Base-by-base conservation (phyloP, 345 rosid genomes). In the Eucalyptus victrix region DNA sequence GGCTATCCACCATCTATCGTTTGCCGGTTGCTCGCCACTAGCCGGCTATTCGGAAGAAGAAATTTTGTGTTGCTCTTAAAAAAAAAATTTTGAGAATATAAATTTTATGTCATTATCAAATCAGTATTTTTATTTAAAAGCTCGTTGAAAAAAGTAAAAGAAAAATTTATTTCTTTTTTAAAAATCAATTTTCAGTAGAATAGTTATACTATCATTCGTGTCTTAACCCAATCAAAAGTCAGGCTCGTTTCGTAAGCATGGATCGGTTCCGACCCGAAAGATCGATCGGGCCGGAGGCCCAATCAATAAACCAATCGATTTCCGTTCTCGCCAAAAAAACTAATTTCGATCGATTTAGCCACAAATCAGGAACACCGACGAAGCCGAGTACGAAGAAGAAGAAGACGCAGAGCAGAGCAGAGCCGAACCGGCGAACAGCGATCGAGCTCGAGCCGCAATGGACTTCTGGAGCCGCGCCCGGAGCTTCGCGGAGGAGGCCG, bases 401-500 rank as follows among this genome's bases (percentile, higher is more conserved):
- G 87, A 44, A 12, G 88, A 80, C 72, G 89, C 83, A 9, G 80
- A 60, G 40, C 53, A 19, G 87, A 58, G 26, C 44, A 21, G 87
- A 58, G 28, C 44, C 21, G 90, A 60, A 24, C 62, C 11, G 28
- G 34, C 51, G 32, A 54, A 15, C 40, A 21, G 49, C 8, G 11
- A 76, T n/a, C 69, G 62, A 65, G 65, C 56, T 37, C 21, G 40
- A 76, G 45, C 49, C 76, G 67, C 10, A 1, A 95, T 94, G 97
- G 96, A 94, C 47, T 60, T 94, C 23, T 95, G 94, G 96, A 90
- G 92, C 89, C 94, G 89, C 86, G 96, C 95, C 4, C 92, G 95
- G 65, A 87, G 30, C 90, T 91, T 94, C 88, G 95, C 94, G 34
- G 95, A 91, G 92, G 95, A 95, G 88, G 96, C 95, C 37, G 95